Evolutionary conservation across 75 land plant species (phyloP).

Genomic region (Larix kaempferi): DNA sequence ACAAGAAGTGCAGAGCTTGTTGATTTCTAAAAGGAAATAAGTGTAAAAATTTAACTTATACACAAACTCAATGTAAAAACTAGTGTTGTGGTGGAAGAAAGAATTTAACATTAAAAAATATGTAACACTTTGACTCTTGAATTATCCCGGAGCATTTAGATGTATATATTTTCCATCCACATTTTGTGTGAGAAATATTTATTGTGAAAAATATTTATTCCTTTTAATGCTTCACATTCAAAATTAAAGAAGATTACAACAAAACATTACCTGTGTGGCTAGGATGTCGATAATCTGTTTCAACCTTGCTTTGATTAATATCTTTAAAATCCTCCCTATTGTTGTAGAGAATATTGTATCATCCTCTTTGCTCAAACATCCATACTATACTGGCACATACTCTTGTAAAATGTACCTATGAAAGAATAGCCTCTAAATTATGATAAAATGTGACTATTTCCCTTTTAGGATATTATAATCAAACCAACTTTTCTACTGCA

Average conservation of each 20-base stretch:
- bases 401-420: conserved; percentile 51
- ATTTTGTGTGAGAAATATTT: neutral
- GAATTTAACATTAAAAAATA: no score
- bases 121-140: no score
- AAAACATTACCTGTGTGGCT: conserved; percentile 16
- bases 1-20: no score
- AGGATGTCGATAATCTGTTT: conserved; percentile 39
- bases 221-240: neutral
- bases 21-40: no score
- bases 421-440: neutral
- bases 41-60: no score
- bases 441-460: neutral
- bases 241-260: no score
- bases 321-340: conserved; percentile 30
- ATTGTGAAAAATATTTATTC: neutral
- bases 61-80: no score
- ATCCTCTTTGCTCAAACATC: conserved; percentile 48
- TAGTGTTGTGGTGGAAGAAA: no score
- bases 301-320: conserved; percentile 33
- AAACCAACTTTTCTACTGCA: no score
- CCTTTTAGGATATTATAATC: no score
- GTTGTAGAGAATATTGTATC: conserved; percentile 40
- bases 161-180: no score
- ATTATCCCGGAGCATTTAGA: no score
- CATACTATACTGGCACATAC: conserved; percentile 56